Conservation (phyloP, 345 rosid species). For the Salix exigua region DNA sequence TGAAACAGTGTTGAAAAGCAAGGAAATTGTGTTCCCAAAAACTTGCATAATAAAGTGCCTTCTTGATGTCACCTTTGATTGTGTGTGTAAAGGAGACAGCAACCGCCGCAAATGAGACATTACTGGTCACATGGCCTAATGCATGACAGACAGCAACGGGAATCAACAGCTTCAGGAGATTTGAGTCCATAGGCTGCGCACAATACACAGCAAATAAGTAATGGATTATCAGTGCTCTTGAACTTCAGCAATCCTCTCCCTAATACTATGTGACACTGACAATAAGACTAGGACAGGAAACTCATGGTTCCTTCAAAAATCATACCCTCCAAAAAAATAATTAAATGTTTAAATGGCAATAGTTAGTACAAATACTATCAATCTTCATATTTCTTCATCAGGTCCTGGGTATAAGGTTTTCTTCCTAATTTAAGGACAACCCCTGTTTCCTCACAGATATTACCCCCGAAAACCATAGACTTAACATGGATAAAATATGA, state of each 20-base stretch:
- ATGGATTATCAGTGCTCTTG: not conserved
- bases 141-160: constrained; percentile 97
- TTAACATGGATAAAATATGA: too few relatives aligned
- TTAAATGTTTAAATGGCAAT: not conserved
- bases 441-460: not conserved
- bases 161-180: constrained; percentile 71
- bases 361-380: not conserved
- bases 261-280: not conserved
- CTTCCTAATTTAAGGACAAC: not conserved
- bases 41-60: not conserved
- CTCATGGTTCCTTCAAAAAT: not conserved
- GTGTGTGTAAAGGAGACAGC: constrained; percentile 99
- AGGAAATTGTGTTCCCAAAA: not conserved
- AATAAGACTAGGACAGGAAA: not conserved
- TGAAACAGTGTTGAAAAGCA: not conserved
- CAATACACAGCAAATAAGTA: not conserved
- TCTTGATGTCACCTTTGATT: constrained; percentile 52
- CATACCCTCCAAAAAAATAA: not conserved
- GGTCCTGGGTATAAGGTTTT: not conserved
- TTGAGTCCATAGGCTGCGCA: constrained; percentile 74
- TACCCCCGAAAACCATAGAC: too few relatives aligned
- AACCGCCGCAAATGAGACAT: constrained; percentile 93
- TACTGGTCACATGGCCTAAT: constrained; percentile 87
- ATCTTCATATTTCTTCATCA: not conserved
- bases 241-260: not conserved